phyloP scores from a whole-genome alignment of 306 rosid genomes.

The Oxytropis ochrocephala region DNA sequence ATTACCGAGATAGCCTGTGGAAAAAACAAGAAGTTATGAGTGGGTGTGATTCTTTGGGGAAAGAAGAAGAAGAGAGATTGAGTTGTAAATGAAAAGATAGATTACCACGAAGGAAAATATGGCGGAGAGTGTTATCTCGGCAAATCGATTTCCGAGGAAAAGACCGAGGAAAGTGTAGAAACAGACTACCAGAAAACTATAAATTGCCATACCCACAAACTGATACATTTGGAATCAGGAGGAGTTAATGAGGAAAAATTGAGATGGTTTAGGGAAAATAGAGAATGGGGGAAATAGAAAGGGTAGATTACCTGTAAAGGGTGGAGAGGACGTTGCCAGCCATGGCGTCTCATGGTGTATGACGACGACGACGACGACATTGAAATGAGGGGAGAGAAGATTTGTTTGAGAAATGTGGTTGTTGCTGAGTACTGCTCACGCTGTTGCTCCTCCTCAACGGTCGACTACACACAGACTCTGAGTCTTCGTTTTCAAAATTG shows the following conservation, averaged over 20 bases:
- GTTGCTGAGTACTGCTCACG: background rate
- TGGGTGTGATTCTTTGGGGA: background rate
- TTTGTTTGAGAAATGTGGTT: background rate
- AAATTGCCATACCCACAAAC: conserved; percentile 76
- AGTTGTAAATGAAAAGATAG: background rate
- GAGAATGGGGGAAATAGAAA: background rate
- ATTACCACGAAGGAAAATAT: conserved; percentile 54
- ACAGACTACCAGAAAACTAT: conserved; percentile 47
- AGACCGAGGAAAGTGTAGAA: conserved; percentile 82
- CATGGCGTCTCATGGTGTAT: conserved; percentile 72
- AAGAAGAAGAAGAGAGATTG: background rate
- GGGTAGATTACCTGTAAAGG: conserved; percentile 58
- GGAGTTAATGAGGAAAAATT: background rate
- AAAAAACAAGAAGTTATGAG: background rate
- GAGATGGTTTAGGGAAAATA: background rate
- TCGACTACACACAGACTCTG: background rate
- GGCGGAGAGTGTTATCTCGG: conserved; percentile 55
- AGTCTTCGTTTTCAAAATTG: no score
- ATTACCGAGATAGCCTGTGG: conserved; percentile 56
- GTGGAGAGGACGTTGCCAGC: conserved; percentile 92
- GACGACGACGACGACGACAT: background rate
- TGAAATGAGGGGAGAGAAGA: background rate
- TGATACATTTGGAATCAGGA: conserved; percentile 20
- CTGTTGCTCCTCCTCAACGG: conserved; percentile 25
- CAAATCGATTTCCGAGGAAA: conserved; percentile 61